Base-by-base conservation (phyloP, 2,329 filamentous ascomycete species). In the Pseudogymnoascus sp. region DNA sequence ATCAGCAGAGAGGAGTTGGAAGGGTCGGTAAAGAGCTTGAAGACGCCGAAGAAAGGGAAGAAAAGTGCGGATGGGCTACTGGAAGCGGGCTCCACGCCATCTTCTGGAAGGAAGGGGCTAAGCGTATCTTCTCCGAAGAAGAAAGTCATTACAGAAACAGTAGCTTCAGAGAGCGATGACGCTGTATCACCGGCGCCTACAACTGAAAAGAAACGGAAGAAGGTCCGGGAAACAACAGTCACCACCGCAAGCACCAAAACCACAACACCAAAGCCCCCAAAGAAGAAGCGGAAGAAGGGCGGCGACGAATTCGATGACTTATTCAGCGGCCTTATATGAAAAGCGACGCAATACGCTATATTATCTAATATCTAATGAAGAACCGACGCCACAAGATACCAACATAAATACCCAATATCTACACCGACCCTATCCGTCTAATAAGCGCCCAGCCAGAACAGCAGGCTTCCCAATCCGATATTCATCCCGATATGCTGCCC, bases 401-500 rank as follows among this genome's bases (percentile, higher is more conserved):
- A 36, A 56, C 49, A 34, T 11, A 14, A 56, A 36, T 34, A 56
- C 49, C 28, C 49, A 34, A 56, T 56, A 21, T 56, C n/a, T 36
- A 56, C 28, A 56, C n/a, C 31, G 21, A 43, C 6, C n/a, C 59
- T 5, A 1, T n/a, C 36, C 37, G 59, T 53, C 70, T 75, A 76
- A 63, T 23, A 71, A 69, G 63, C 73, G 56, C 79, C 82, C 12
- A 86, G 64, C 78, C 79, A 82, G 71, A 82, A 86, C 56, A 90
- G 68, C 38, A 84, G 62, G 31, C 85, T 80, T 0, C 85, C 86
- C 46, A 88, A 68, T 4, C 83, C 78, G 36, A 93, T 69, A 73
- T 93, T 92, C 46, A 93, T 79, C 38, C 83, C 72, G 65, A 93
- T 73, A 82, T 99, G 93, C 78, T 93, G 91, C 6, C 85, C 90